Evolutionary conservation across 352 stramenopile species (phyloP), one percentile per base, ranked within the genome.

Genomic region (Paralagenidium karlingii): DNA sequence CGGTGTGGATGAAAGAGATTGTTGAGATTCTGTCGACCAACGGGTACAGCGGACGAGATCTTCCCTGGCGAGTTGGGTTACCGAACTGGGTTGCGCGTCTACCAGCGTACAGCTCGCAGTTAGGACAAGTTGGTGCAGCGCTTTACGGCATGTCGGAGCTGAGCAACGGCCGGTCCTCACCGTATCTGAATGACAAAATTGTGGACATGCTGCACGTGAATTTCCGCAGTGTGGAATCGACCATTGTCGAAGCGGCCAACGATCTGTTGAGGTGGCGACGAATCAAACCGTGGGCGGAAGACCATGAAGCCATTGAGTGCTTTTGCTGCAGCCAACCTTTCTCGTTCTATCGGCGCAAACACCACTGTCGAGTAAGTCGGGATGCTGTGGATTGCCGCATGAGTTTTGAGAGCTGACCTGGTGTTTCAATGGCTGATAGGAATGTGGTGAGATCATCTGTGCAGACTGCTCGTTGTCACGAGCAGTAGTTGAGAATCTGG

Each of bases 271-370:
- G 81, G 43, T 92, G 78, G 78, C 71, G 75, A 3, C 58, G 83
- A 8, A 89, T 92, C 46, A 92, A 92, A 28, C 75, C 78, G 6
- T 92, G 78, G 78, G 75, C 73, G n/a, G 78, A 92, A 49, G 78
- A 92, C 41, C 75, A 92, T 28, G 73, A 87, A 41, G 66, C 73
- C 3, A 42, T 77, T 12, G 58, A 68, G 5, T 92, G 78, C 31
- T 58, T 64, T 8, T 88, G 80, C 43, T 92, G 78, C 48, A 56
- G 67, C 31, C 54, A 73, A n/a, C 37, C 49, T n/a, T 92, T 92
- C 40, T 88, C 70, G 2, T 85, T 89, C 21, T 84, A 85, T 45
- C 62, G 67, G 36, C 57, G 78, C 38, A 83, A 83, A 46, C 78
- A 92, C 38, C 78, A 92, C 41, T 92, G 78, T 45, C 65, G 78